phyloP scores from a whole-genome alignment of 116 monocot genomes.

The Trichopus zeylanicus region DNA sequence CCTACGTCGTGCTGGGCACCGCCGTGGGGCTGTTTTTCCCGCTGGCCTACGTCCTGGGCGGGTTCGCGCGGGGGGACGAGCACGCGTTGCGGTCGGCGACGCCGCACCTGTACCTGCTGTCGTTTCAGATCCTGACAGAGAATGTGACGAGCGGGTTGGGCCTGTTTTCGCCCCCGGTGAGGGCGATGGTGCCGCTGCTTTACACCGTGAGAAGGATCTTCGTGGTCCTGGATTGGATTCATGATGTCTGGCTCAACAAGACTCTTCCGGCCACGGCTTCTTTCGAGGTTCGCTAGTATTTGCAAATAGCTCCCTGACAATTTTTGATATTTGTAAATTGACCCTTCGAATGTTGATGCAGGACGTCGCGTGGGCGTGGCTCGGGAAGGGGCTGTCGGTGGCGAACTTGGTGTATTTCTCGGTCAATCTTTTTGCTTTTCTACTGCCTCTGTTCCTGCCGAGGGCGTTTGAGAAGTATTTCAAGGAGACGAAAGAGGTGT shows the following conservation, averaged over 20 bases:
- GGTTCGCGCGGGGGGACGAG: conserved; percentile 85
- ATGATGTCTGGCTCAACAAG: conserved; percentile 59
- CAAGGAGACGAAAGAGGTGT: too few relatives aligned
- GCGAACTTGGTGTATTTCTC: too few relatives aligned
- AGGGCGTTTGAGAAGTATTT: too few relatives aligned
- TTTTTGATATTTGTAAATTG: too few relatives aligned
- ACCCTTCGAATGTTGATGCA: too few relatives aligned
- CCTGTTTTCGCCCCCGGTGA: conserved; percentile 71
- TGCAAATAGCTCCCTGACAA: too few relatives aligned
- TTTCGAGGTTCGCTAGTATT: conserved; percentile 54
- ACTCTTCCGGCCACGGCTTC: conserved; percentile 32
- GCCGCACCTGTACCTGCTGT: conserved; percentile 83
- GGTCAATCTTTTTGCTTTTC: too few relatives aligned
- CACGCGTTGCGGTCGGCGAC: conserved; percentile 70
- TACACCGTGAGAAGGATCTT: conserved; percentile 82
- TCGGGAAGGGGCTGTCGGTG: too few relatives aligned
- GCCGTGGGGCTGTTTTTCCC: conserved; percentile 80
- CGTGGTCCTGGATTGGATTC: conserved; percentile 66
- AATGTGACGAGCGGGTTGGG: conserved; percentile 53
- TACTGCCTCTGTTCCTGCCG: too few relatives aligned
- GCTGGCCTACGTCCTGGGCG: conserved; percentile 86
- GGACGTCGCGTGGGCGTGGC: too few relatives aligned
- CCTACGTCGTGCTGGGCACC: conserved; percentile 78
- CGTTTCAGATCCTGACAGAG: conserved; percentile 90
- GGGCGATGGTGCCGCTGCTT: conserved; percentile 75